These are phyloP conservation scores for Nigrospora sphaerica DNA, from an alignment of 2,329 filamentous ascomycete genomes.

Conservation along the genomic window DNA sequence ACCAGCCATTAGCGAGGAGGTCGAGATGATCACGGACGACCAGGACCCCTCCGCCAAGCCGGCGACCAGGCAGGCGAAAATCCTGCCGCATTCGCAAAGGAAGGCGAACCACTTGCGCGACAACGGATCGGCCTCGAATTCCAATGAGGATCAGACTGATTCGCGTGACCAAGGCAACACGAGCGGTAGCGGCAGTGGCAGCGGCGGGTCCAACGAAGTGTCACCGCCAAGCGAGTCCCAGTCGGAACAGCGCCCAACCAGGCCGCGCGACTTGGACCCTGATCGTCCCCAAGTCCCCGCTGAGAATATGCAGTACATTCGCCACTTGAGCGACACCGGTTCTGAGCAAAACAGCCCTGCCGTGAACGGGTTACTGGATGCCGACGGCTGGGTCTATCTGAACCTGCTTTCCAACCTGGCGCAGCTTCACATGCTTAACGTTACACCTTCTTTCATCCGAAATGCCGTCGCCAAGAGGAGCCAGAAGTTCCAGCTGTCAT, in stretches of 20 bases:
- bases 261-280: slow-evolving; percentile 70
- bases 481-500: slow-evolving; percentile 68
- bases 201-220: slow-evolving; percentile 30
- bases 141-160: slow-evolving; percentile 39
- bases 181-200: slow-evolving; percentile 12
- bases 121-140: slow-evolving; percentile 37
- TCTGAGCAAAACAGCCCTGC: slow-evolving; percentile 37
- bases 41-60: slow-evolving; percentile 28
- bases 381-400: slow-evolving; percentile 74
- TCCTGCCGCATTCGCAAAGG: slow-evolving; percentile 25
- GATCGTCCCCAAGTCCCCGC: slow-evolving; percentile 66
- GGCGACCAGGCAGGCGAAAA: slow-evolving; percentile 40
- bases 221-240: slow-evolving; percentile 17
- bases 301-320: slow-evolving; percentile 76
- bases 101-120: slow-evolving; percentile 36
- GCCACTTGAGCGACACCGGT: slow-evolving; percentile 61
- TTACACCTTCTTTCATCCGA: slow-evolving; percentile 71
- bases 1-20: slow-evolving; percentile 19
- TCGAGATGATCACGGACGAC: slow-evolving; percentile 14
- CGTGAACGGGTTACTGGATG: slow-evolving; percentile 49
- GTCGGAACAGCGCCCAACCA: slow-evolving; percentile 69
- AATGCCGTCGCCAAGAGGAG: slow-evolving; percentile 64
- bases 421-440: slow-evolving; percentile 78
- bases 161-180: slow-evolving; percentile 26
- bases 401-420: slow-evolving; percentile 77